Conservation (phyloP, 257 asterid species). For the Ballota nigra region DNA sequence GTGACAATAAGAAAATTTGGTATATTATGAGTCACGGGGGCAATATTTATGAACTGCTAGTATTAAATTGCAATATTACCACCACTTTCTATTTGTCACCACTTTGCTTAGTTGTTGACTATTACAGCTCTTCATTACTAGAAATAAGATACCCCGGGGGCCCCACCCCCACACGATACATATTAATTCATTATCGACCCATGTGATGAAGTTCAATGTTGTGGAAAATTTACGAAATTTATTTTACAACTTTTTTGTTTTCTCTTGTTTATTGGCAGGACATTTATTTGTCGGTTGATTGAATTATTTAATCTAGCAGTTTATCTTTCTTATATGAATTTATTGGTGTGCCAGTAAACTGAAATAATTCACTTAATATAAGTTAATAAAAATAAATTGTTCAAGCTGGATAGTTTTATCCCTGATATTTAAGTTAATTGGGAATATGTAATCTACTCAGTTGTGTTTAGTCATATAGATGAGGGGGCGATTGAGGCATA, state of each 20-base stretch:
- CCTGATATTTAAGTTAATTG: too few species aligned
- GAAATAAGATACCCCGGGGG: neutral
- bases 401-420: too few species aligned
- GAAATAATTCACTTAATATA: too few species aligned
- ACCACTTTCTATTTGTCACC: neutral
- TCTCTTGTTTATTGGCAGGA: neutral
- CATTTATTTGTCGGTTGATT: neutral
- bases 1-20: neutral
- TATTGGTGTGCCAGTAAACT: too few species aligned
- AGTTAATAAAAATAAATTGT: too few species aligned
- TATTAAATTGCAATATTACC: neutral
- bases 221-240: neutral
- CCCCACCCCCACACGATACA: neutral
- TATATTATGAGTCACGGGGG: neutral
- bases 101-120: neutral
- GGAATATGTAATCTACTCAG: too few species aligned
- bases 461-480: too few species aligned
- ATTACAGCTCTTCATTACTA: neutral
- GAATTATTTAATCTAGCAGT: neutral
- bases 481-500: too few species aligned
- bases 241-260: neutral
- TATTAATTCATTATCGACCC: conserved; percentile 13
- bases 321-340: too few species aligned
- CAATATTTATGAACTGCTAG: neutral
- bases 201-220: conserved; percentile 9